Evolutionary conservation across 768 basidiomycete species (phyloP).

Genomic region (Pleurotus sapidus): DNA sequence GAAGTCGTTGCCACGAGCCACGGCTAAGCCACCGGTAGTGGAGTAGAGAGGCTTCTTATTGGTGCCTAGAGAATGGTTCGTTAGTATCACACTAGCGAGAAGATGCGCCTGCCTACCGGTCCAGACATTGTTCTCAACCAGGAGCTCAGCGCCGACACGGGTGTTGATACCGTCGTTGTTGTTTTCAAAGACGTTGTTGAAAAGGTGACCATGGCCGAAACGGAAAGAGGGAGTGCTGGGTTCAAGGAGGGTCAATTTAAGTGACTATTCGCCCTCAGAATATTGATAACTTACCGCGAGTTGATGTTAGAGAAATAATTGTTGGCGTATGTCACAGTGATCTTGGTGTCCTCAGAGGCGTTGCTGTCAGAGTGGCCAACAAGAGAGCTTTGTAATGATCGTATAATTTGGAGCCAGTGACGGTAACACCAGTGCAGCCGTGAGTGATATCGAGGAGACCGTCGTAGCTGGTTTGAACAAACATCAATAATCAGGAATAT

Average conservation of each 20-base stretch:
- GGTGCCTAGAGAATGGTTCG: constrained; percentile 15
- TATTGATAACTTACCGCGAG: constrained; percentile 4
- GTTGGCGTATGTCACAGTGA: constrained; percentile 39
- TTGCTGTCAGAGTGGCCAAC: constrained; percentile 43
- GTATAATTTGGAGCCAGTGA: constrained; percentile 39
- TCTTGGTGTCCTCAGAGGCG: constrained; percentile 31
- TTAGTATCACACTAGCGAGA: neutral
- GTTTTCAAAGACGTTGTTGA: constrained; percentile 41
- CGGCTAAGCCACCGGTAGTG: constrained; percentile 41
- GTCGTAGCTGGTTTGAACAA: constrained; percentile 31
- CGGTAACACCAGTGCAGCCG: constrained; percentile 38
- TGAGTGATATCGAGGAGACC: constrained; percentile 44
- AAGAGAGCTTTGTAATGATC: constrained; percentile 45
- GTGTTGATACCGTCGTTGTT: constrained; percentile 44
- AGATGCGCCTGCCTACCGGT: constrained; percentile 21
- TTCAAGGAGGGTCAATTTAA: too few relatives aligned
- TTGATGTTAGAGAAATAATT: constrained; percentile 41
- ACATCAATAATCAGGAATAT: neutral
- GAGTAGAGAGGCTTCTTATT: constrained; percentile 36
- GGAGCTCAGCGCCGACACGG: constrained; percentile 41
- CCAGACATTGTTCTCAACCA: constrained; percentile 47
- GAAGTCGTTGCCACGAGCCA: constrained; percentile 30
- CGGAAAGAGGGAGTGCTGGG: constrained; percentile 43
- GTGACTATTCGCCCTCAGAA: too few relatives aligned
- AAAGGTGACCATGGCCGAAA: constrained; percentile 44